A percentile compares a stretch with the other conserved stretches of the same genome.
Evolutionary conservation across 2,329 filamentous ascomycete species (phyloP).

Genomic region (Curvularia sp.): DNA sequence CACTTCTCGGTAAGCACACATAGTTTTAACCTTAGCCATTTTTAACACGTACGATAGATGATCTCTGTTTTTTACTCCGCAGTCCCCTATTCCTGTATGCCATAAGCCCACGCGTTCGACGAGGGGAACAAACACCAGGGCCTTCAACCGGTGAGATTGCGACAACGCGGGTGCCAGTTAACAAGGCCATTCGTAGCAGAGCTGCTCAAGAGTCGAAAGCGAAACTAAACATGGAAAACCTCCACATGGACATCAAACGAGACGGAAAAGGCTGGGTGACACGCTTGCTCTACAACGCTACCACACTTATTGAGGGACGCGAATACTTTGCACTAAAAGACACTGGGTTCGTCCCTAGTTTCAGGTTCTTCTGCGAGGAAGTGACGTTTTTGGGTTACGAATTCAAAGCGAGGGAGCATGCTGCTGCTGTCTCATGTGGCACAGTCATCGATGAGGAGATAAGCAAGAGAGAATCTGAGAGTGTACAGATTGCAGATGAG

Average conservation of each 20-base stretch:
- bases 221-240: background rate
- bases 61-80: slow-evolving; percentile 17
- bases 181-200: background rate
- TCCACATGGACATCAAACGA: slow-evolving; percentile 14
- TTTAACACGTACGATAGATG: slow-evolving; percentile 7
- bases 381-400: slow-evolving; percentile 15
- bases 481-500: background rate
- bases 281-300: slow-evolving; percentile 6
- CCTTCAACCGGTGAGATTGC: background rate
- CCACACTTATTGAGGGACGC: slow-evolving; percentile 18
- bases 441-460: background rate
- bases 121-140: background rate
- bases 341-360: slow-evolving; percentile 11
- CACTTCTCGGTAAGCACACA: slow-evolving; percentile 13
- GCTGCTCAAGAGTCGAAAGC: background rate
- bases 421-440: background rate
- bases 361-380: slow-evolving; percentile 24
- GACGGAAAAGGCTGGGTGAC: slow-evolving; percentile 15
- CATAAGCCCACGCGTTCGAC: slow-evolving; percentile 10
- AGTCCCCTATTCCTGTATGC: slow-evolving; percentile 20
- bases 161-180: background rate
- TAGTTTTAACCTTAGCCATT: background rate
- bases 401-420: slow-evolving; percentile 16
- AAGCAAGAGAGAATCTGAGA: background rate
- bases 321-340: slow-evolving; percentile 1